Conservation (phyloP, 2,329 filamentous ascomycete genomes). For the Orbilia quercus region DNA sequence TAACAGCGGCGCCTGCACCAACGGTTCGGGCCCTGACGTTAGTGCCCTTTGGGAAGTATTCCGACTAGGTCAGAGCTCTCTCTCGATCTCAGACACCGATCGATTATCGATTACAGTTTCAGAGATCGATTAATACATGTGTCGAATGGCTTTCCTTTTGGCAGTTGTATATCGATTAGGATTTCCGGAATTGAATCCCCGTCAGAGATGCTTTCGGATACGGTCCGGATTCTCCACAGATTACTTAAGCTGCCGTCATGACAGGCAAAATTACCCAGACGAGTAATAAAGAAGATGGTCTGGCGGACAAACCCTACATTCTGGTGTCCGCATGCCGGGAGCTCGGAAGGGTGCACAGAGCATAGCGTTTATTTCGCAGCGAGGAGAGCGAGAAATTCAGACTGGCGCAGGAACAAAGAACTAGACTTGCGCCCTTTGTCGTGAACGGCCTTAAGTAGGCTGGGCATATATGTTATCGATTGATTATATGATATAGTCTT, state of each 20-base stretch:
- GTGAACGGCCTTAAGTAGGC: no score
- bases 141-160: no score
- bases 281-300: not conserved
- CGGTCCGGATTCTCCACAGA: not conserved
- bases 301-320: constrained; percentile 33
- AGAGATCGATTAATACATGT: no score
- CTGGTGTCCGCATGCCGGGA: constrained; percentile 1
- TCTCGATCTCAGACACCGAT: no score
- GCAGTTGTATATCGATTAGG: constrained; percentile 37
- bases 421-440: not conserved
- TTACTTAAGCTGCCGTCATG: no score
- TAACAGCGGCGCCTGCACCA: not conserved
- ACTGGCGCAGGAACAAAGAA: constrained; percentile 30
- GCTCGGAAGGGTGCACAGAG: constrained; percentile 14
- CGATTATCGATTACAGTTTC: no score
- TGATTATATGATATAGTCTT: not conserved
- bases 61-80: constrained; percentile 5
- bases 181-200: constrained; percentile 12
- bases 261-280: not conserved
- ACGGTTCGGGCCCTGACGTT: constrained; percentile 18
- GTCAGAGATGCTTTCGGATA: not conserved
- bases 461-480: no score
- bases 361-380: not conserved
- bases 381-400: constrained; percentile 9
- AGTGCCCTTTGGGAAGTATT: constrained; percentile 10